phyloP scores from a whole-genome alignment of 305 asterid species.

The Ajuga reptans region DNA sequence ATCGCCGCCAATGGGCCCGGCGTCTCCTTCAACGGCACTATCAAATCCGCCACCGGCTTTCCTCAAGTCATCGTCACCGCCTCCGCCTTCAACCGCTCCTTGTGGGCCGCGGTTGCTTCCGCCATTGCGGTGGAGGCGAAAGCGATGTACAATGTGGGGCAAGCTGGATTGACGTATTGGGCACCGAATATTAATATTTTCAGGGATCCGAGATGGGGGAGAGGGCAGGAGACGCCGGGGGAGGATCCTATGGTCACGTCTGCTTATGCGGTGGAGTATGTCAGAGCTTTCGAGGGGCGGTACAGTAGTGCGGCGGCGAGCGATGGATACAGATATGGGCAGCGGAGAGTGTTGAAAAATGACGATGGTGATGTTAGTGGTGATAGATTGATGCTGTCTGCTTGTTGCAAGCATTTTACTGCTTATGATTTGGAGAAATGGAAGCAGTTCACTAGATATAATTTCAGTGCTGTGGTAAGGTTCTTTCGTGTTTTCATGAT shows the following conservation, averaged over 20 bases:
- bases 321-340: slow-evolving; percentile 8
- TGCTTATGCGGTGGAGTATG: slow-evolving; percentile 61
- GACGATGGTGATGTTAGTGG: slow-evolving; percentile 28
- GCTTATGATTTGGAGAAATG: slow-evolving; percentile 94
- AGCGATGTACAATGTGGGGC: slow-evolving; percentile 63
- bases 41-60: slow-evolving; percentile 59
- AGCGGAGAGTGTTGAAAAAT: slow-evolving; percentile 34
- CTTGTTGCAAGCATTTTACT: slow-evolving; percentile 89
- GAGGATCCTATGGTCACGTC: slow-evolving; percentile 79
- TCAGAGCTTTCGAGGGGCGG: slow-evolving; percentile 53
- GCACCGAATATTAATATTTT: slow-evolving; percentile 83
- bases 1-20: slow-evolving; percentile 70
- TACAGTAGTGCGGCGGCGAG: not conserved
- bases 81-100: slow-evolving; percentile 56
- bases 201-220: slow-evolving; percentile 95
- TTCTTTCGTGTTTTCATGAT: not conserved
- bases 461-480: slow-evolving; percentile 75
- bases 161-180: slow-evolving; percentile 84
- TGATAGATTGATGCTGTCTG: slow-evolving; percentile 57
- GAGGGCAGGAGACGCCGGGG: slow-evolving; percentile 93
- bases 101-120: slow-evolving; percentile 49
- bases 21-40: slow-evolving; percentile 46
- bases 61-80: slow-evolving; percentile 79
- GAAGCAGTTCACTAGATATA: slow-evolving; percentile 54
- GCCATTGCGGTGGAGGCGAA: slow-evolving; percentile 66